Conservation (phyloP, 805 yeast genomes). For the Kockiozyma suomiensis region DNA sequence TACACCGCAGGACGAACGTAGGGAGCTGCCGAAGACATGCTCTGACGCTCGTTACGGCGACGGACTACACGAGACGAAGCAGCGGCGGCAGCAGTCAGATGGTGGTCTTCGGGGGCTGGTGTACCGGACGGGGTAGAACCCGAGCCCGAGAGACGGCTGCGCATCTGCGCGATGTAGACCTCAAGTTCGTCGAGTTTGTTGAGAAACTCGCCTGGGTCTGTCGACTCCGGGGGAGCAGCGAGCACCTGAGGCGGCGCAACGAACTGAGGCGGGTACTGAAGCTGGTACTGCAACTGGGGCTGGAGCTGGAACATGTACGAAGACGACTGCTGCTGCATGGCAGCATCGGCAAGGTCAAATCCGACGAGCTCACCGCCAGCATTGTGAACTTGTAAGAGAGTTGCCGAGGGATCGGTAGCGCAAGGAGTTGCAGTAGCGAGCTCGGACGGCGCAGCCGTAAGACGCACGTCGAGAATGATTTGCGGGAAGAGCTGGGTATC, state of each 20-base stretch:
- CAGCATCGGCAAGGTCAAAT: constrained; percentile 26
- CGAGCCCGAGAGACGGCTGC: constrained; percentile 16
- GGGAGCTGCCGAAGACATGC: constrained; percentile 15
- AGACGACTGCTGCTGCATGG: constrained; percentile 8
- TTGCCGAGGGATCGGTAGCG: constrained; percentile 28
- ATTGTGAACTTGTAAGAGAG: constrained; percentile 28
- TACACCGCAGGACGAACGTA: constrained; percentile 11
- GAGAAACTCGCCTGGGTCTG: constrained; percentile 25
- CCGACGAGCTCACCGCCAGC: constrained; percentile 33
- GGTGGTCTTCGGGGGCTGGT: not conserved
- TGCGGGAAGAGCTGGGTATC: constrained; percentile 27
- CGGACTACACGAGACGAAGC: constrained; percentile 23
- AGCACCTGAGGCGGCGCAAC: not conserved
- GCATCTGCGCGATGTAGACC: constrained; percentile 32
- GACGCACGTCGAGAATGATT: constrained; percentile 26
- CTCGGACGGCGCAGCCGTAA: constrained; percentile 21
- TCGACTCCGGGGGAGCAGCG: constrained; percentile 3
- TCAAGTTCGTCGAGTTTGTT: constrained; percentile 32
- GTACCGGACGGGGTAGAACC: not conserved
- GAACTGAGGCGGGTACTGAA: constrained; percentile 5
- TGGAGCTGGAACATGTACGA: constrained; percentile 29
- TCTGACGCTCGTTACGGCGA: constrained; percentile 30
- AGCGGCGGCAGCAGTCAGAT: not conserved
- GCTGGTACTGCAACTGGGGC: constrained; percentile 18
- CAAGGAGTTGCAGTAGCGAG: constrained; percentile 25